Base-by-base conservation (phyloP, 2,329 filamentous ascomycete species). In the Ilyonectria sp. region DNA sequence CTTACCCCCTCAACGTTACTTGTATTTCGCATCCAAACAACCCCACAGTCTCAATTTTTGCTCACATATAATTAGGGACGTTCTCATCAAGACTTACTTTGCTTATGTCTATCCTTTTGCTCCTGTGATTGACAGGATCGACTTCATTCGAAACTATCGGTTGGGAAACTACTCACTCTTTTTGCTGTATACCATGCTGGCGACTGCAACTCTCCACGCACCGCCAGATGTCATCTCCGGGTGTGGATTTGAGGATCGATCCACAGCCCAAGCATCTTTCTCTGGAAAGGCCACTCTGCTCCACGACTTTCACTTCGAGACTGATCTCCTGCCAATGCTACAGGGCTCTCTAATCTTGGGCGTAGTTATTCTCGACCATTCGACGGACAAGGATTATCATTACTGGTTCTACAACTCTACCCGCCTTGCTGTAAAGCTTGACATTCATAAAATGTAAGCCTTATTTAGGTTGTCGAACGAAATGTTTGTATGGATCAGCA, bases 371-470 rank as follows among this genome's bases (percentile, higher is more conserved):
- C 49, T 70, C 0, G 63, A 72, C 29, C 69, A 72, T 13, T 64
- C 69, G 0, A 64, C 44, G 0, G 69, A 74, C 2, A 54, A 58
- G 2, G 69, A 74, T 46, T 74, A 67, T 15, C 62, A 69, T 4
- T 74, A 74, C 1, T 74, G 71, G 71, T 71, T 69, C 6, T 52
- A 71, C 5, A 74, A 74, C 4, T 67, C 71, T 0, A 53, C 72
- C 1, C 68, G 71, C 0, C 59, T 69, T n/a, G 65, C 65, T 0
- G 55, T 49, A 0, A 71, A 59, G 10, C 17, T 69, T 2, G 65
- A 69, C 9, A 31, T 72, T 0, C 65, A 58, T 2, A 67, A 59
- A 1, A 53, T n/a, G 71, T 71, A 1, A 26, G 63, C 21, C 17
- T 2, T 40, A 40, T 17, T 26, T 49, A 3, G 9, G 0, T 9